These are phyloP conservation scores for Eucalyptus cloeziana DNA, from an alignment of 345 rosid genomes.

Conservation along the genomic window DNA sequence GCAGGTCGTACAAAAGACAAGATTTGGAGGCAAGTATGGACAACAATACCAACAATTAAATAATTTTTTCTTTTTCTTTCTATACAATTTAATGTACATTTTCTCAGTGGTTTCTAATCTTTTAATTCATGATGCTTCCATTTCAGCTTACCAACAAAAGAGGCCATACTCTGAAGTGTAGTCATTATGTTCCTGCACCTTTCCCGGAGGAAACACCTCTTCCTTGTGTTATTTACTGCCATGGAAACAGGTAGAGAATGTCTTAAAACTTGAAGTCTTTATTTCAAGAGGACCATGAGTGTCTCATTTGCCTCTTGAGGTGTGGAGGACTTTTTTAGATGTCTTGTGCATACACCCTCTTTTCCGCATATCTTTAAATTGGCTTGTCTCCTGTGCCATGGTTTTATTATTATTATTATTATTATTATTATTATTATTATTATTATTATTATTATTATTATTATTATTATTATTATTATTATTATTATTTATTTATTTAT, in stretches of 20 bases:
- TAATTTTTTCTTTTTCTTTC: background rate
- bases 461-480: background rate
- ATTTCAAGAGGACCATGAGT: background rate
- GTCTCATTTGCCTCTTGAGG: background rate
- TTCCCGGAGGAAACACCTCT: conserved; percentile 58
- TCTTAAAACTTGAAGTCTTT: background rate
- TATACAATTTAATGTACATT: background rate
- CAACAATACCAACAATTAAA: background rate
- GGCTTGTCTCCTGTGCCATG: background rate
- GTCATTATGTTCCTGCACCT: conserved; percentile 73
- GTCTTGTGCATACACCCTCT: background rate
- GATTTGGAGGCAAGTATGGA: conserved; percentile 94
- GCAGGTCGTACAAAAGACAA: conserved; percentile 73
- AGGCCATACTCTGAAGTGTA: conserved; percentile 79
- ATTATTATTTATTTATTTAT: too few species aligned
- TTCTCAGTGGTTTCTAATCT: background rate
- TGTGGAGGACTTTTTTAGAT: background rate
- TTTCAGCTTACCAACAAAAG: conserved; percentile 76
- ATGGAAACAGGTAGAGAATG: conserved; percentile 71
- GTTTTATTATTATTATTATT: background rate
- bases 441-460: background rate
- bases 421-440: too few species aligned
- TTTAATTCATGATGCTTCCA: background rate
- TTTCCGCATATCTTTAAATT: background rate
- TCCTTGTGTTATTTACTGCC: conserved; percentile 96